Evolutionary conservation across 192 early-diverging fungal species (phyloP).

Genomic region (Coemansia sp.): DNA sequence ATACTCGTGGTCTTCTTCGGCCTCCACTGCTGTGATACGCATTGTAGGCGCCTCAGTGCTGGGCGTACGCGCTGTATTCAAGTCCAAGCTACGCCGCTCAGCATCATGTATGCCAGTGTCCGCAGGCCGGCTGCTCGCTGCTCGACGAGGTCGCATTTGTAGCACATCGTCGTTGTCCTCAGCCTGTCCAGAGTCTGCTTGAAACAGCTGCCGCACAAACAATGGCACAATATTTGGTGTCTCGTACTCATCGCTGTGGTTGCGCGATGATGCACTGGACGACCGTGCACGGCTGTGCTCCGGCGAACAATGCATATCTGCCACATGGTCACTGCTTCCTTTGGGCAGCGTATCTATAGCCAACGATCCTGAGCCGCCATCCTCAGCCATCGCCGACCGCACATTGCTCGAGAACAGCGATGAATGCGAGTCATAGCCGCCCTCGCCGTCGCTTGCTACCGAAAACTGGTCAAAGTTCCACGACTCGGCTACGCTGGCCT

Average conservation of each 20-base stretch:
- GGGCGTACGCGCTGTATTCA: conserved; percentile 33
- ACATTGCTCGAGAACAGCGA: conserved; percentile 43
- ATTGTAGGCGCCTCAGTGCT: conserved; percentile 39
- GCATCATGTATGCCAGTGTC: background rate
- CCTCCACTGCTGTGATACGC: conserved; percentile 51
- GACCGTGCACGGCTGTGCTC: background rate
- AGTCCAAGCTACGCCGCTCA: conserved; percentile 32
- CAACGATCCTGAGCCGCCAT: background rate
- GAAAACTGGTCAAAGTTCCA: conserved; percentile 58
- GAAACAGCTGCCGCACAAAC: conserved; percentile 53
- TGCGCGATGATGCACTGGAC: conserved; percentile 3
- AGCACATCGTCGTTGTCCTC: conserved; percentile 14
- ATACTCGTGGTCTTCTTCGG: conserved; percentile 52
- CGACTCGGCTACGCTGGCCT: conserved; percentile 50
- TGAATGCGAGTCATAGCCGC: conserved; percentile 47
- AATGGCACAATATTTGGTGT: conserved; percentile 31
- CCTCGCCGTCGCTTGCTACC: conserved; percentile 47
- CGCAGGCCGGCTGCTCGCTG: conserved; percentile 3
- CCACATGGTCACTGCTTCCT: background rate
- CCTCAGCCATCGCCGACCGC: conserved; percentile 16
- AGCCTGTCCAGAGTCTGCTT: conserved; percentile 1
- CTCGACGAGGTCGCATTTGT: conserved; percentile 11
- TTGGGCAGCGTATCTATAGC: background rate
- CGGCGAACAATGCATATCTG: background rate
- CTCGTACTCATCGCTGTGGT: conserved; percentile 17